Evolutionary conservation across 2,329 filamentous ascomycete species (phyloP).

Genomic region (Exophiala viscosa): DNA sequence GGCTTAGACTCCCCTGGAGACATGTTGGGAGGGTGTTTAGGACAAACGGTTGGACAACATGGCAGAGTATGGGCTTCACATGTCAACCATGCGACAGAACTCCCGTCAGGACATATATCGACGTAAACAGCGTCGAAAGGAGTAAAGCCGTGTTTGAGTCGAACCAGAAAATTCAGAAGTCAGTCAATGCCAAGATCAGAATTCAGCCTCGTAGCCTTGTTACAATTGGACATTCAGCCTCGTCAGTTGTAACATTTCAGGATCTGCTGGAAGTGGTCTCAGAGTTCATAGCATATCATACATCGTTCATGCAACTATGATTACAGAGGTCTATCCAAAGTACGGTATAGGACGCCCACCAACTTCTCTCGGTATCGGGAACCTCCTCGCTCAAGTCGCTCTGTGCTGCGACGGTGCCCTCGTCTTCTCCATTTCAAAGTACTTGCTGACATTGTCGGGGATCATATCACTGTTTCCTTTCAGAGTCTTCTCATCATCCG

Average conservation of each 20-base stretch:
- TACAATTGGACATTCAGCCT: not conserved
- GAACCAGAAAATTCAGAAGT: not conserved
- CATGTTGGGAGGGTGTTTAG: not conserved
- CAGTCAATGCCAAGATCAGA: not conserved
- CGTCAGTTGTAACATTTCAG: not conserved
- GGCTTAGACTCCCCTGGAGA: not conserved
- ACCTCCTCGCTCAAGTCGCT: no score
- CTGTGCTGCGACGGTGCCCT: no score
- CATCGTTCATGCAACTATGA: no score
- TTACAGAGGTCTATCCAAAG: no score
- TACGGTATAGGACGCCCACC: no score
- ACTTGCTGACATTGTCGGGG: constrained; percentile 9
- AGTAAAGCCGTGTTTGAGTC: not conserved
- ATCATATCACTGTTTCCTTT: constrained; percentile 2
- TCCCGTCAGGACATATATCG: not conserved
- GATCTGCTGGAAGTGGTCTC: no score
- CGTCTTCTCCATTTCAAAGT: constrained; percentile 10
- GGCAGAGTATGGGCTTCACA: not conserved
- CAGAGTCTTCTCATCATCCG: constrained; percentile 8
- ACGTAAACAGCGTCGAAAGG: not conserved
- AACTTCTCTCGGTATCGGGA: no score
- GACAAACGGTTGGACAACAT: not conserved
- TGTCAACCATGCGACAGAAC: not conserved
- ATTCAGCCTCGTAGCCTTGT: not conserved
- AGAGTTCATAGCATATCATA: no score